Conservation (phyloP, 75 land plant species). For the Cryptomeria japonica region DNA sequence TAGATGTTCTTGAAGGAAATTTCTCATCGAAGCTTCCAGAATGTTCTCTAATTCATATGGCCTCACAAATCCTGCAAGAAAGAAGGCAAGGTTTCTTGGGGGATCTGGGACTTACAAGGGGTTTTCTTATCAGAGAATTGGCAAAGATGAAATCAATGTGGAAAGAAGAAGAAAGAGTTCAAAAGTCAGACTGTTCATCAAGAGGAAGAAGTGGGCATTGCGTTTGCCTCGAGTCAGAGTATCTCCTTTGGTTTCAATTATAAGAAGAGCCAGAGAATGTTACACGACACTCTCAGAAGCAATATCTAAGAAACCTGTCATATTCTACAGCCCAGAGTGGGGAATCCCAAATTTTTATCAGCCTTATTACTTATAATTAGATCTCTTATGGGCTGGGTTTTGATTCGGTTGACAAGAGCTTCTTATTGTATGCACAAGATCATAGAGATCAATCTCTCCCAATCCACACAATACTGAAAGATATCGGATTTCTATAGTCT, state of each 20-base stretch:
- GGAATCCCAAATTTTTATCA: not conserved
- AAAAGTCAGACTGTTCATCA: not conserved
- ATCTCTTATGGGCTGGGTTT: no score
- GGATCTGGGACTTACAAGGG: not conserved
- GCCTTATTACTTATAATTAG: not conserved
- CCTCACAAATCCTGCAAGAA: not conserved
- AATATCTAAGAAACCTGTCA: not conserved
- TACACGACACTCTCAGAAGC: not conserved
- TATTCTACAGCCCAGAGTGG: not conserved
- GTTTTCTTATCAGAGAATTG: not conserved
- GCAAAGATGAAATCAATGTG: not conserved
- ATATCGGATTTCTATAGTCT: no score
- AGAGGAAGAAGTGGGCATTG: not conserved
- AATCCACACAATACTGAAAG: no score
- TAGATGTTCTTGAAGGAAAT: no score
- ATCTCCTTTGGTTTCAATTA: not conserved
- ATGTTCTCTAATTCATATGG: not conserved
- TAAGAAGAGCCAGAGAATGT: not conserved
- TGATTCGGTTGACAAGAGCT: no score
- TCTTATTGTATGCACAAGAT: no score
- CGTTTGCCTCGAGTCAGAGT: constrained; percentile 1
- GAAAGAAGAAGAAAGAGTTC: not conserved
- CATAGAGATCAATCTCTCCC: no score
- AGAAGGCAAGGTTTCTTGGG: not conserved
- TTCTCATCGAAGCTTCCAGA: not conserved